These are phyloP conservation scores for Cyclostephanos tholiformis DNA, from an alignment of 108 stramenopile genomes.

Conservation along the genomic window DNA sequence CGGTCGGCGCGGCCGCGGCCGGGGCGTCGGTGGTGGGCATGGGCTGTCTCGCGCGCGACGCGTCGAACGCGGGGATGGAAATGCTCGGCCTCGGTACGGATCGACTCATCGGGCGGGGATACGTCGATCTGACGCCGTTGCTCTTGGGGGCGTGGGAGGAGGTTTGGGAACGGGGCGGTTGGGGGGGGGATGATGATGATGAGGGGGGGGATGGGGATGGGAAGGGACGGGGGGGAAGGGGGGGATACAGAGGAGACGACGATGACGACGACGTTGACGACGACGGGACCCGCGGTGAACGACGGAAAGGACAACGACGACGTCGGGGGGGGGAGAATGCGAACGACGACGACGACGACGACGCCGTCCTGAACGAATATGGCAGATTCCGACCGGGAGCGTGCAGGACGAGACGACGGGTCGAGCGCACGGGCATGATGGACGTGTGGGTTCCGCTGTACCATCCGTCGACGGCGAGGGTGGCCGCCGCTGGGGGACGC, in stretches of 20 bases:
- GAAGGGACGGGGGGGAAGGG: background rate
- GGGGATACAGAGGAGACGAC: background rate
- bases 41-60: constrained; percentile 20
- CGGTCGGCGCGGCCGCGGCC: constrained; percentile 43
- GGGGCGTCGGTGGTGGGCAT: constrained; percentile 53
- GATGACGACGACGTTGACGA: background rate
- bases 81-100: constrained; percentile 44
- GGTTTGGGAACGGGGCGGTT: constrained; percentile 49
- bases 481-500: background rate
- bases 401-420: constrained; percentile 15
- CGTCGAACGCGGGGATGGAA: constrained; percentile 20
- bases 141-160: constrained; percentile 62
- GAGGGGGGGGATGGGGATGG: background rate
- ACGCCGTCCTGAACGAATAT: constrained; percentile 22
- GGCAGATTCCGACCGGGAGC: constrained; percentile 18
- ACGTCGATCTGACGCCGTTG: constrained; percentile 69
- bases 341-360: constrained; percentile 13
- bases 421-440: constrained; percentile 41
- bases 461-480: constrained; percentile 11
- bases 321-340: background rate
- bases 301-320: background rate
- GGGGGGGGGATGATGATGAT: too few relatives aligned
- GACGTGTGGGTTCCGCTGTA: constrained; percentile 68
- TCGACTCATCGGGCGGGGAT: constrained; percentile 68
- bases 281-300: background rate